These are phyloP conservation scores for Colletotrichum ledebouriae DNA, from an alignment of 2,329 filamentous ascomycete species.

Conservation along the genomic window DNA sequence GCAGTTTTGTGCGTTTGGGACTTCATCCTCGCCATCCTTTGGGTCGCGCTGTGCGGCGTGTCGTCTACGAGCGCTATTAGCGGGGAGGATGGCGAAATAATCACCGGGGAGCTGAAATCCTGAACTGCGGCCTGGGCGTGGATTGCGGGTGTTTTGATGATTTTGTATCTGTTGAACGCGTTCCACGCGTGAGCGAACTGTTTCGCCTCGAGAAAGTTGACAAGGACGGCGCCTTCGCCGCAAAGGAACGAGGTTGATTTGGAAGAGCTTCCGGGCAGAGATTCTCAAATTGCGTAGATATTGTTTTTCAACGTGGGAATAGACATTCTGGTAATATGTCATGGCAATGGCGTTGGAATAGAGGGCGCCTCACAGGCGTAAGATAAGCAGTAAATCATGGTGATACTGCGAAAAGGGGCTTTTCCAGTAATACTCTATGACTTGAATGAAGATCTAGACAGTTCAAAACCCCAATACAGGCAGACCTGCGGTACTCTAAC, in stretches of 20 bases:
- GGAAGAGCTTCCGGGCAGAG: slow-evolving; percentile 12
- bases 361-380: too few species aligned
- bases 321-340: background rate
- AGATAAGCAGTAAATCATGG: too few species aligned
- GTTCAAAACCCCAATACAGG: too few species aligned
- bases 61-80: slow-evolving; percentile 3
- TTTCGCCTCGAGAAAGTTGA: slow-evolving; percentile 23
- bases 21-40: slow-evolving; percentile 31
- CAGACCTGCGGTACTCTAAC: too few species aligned
- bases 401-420: background rate
- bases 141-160: slow-evolving; percentile 31
- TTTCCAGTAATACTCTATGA: background rate
- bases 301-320: background rate
- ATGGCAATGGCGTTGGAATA: background rate
- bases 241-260: background rate
- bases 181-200: slow-evolving; percentile 22
- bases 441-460: too few species aligned
- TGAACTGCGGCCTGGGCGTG: slow-evolving; percentile 30
- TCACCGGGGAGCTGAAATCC: background rate
- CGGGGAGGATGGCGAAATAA: background rate
- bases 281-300: background rate
- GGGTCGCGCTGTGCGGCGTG: slow-evolving; percentile 35
- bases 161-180: slow-evolving; percentile 27
- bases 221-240: background rate
- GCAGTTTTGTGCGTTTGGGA: slow-evolving; percentile 39